Conservation (phyloP, 352 stramenopile species). For the Globisporangium cylindrosporum region DNA sequence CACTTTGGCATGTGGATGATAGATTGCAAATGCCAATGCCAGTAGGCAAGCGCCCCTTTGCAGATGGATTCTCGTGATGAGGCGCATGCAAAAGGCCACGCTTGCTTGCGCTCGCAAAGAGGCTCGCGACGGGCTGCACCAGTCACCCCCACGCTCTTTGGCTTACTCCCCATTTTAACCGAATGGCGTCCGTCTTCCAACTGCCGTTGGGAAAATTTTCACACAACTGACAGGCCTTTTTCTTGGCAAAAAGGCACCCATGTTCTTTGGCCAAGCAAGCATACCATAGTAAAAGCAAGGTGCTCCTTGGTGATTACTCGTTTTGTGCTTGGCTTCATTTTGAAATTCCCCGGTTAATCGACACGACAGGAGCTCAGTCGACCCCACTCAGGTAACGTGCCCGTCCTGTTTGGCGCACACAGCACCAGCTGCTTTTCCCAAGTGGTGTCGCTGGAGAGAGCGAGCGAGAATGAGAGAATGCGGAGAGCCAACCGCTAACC, state of each 20-base stretch:
- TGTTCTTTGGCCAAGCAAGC: not conserved
- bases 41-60: not conserved
- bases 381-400: not conserved
- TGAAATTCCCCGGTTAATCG: not conserved
- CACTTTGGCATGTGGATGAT: not conserved
- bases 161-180: not conserved
- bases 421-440: conserved; percentile 1
- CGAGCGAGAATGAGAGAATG: not conserved
- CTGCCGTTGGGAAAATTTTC: conserved; percentile 1
- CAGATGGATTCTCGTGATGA: not conserved
- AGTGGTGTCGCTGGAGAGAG: conserved; percentile 5
- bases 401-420: not conserved
- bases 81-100: not conserved
- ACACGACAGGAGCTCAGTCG: not conserved
- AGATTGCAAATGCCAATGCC: not conserved
- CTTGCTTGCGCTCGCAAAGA: not conserved
- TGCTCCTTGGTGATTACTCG: not conserved
- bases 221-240: not conserved
- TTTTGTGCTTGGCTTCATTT: conserved; percentile 5
- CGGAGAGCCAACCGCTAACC: conserved; percentile 6
- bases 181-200: not conserved
- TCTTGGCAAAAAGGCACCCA: conserved; percentile 9
- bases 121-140: conserved; percentile 2
- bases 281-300: not conserved
- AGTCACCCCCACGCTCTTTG: not conserved